Evolutionary conservation across 768 basidiomycete genomes (phyloP).

Genomic region (Trametes punicea): DNA sequence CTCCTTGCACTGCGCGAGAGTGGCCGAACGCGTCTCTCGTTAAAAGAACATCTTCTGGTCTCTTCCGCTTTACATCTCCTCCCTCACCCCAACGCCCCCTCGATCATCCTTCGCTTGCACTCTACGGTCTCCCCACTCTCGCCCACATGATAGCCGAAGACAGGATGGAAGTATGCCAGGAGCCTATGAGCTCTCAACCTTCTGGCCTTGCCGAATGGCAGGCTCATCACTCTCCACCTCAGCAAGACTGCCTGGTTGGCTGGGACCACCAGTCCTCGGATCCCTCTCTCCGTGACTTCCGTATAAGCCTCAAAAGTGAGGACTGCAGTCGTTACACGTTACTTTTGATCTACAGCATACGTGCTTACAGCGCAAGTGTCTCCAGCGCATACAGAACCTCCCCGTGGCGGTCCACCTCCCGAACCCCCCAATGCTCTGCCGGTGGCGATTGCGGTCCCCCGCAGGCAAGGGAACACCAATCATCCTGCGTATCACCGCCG

Average conservation of each 20-base stretch:
- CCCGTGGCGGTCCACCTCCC: too few species aligned
- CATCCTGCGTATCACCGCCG: not conserved
- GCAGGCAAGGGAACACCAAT: not conserved
- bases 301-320: not conserved
- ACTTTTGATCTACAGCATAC: not conserved
- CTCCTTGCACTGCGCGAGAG: not conserved
- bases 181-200: constrained; percentile 4
- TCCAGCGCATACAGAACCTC: not conserved
- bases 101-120: not conserved
- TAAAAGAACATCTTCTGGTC: not conserved
- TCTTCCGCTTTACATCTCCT: not conserved
- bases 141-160: constrained; percentile 3
- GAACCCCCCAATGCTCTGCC: not conserved
- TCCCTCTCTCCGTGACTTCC: not conserved
- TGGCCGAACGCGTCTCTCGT: not conserved
- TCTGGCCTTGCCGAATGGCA: not conserved
- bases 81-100: not conserved
- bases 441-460: not conserved
- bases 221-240: not conserved
- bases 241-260: not conserved
- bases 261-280: not conserved
- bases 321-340: not conserved
- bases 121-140: not conserved
- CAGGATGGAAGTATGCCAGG: not conserved
- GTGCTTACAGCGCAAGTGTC: not conserved